Percentiles rank a stretch among this genome's conserved stretches.
These are phyloP conservation scores for Solanum paucissectum DNA, from an alignment of 257 asterid species.

Conservation along the genomic window DNA sequence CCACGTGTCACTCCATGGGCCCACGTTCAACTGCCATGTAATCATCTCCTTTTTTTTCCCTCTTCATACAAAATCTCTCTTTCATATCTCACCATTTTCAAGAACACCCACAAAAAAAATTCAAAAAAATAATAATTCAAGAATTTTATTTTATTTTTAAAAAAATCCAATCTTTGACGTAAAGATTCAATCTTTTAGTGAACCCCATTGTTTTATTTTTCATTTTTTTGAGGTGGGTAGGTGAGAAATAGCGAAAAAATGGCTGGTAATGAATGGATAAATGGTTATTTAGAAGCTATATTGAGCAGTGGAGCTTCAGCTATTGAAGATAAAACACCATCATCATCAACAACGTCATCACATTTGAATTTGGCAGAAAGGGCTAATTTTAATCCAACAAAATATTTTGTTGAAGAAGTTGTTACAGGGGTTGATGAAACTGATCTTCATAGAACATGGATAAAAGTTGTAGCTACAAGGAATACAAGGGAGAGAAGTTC, in stretches of 20 bases:
- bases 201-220: not conserved
- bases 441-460: constrained; percentile 82
- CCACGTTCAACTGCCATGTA: not conserved
- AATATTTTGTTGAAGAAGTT: constrained; percentile 75
- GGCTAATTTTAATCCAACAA: constrained; percentile 51
- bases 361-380: constrained; percentile 8
- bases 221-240: not conserved
- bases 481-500: constrained; percentile 62
- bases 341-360: not conserved
- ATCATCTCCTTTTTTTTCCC: not conserved
- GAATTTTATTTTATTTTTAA: not conserved
- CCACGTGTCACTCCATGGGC: not conserved
- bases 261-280: constrained; percentile 95
- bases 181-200: not conserved
- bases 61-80: not conserved
- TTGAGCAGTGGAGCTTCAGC: constrained; percentile 62
- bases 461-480: constrained; percentile 71
- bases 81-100: not conserved
- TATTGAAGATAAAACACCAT: constrained; percentile 16
- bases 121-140: not conserved
- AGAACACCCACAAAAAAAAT: not conserved
- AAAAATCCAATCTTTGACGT: not conserved
- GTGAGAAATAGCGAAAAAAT: constrained; percentile 6
- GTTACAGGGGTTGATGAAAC: constrained; percentile 70
- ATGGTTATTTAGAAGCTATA: constrained; percentile 87